These are phyloP conservation scores for Saccharum spontaneum DNA, from an alignment of 176 grass and related monocot genomes.

Conservation along the genomic window DNA sequence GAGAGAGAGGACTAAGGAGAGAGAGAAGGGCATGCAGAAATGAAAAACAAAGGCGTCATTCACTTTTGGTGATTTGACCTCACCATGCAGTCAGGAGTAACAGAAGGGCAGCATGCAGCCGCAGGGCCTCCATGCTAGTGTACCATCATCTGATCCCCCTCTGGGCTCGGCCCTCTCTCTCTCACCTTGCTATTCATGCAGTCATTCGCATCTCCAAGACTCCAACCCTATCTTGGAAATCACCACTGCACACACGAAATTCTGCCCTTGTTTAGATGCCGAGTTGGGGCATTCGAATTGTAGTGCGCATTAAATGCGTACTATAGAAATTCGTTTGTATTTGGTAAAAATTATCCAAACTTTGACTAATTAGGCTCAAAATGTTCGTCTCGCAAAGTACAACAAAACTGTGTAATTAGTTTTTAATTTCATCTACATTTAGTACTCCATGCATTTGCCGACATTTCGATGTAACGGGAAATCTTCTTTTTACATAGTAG, in stretches of 20 bases:
- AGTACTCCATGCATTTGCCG: no score
- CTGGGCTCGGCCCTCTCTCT: background rate
- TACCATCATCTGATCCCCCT: background rate
- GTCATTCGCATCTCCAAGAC: constrained; percentile 14
- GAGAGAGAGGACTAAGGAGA: background rate
- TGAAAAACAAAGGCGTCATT: constrained; percentile 49
- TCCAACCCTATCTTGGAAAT: background rate
- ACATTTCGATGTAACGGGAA: no score
- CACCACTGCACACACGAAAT: background rate
- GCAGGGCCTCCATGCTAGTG: constrained; percentile 25
- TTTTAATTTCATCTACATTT: no score
- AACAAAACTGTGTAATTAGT: no score
- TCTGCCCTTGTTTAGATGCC: no score
- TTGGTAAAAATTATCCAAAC: no score
- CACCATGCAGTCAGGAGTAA: constrained; percentile 57
- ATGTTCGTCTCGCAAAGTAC: no score
- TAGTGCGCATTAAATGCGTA: no score
- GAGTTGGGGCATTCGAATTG: no score
- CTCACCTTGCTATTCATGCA: background rate
- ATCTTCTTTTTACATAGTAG: no score
- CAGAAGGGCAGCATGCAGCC: constrained; percentile 60
- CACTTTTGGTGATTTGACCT: constrained; percentile 82
- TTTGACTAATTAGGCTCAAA: no score
- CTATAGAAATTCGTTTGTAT: no score
- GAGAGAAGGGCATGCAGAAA: constrained; percentile 38